Conservation (phyloP, 768 basidiomycete species). For the Naganishia vaughanmartiniae region DNA sequence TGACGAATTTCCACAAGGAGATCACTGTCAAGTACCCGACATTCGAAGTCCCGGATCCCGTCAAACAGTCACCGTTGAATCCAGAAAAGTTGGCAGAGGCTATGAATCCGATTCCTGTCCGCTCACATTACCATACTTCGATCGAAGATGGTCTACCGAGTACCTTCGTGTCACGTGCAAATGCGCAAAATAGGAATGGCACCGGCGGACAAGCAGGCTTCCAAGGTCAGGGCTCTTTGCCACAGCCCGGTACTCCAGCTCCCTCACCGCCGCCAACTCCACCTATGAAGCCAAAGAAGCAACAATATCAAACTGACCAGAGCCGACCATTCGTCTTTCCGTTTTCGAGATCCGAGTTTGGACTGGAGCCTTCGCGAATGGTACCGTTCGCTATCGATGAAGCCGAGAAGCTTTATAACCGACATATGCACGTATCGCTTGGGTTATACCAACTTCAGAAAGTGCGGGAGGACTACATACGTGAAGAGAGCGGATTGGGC, state of each 20-base stretch:
- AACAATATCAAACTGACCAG: conserved; percentile 97
- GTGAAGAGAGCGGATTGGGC: conserved; percentile 85
- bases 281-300: conserved; percentile 86
- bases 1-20: conserved; percentile 83
- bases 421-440: conserved; percentile 84
- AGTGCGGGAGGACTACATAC: conserved; percentile 91
- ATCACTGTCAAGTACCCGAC: conserved; percentile 95
- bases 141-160: conserved; percentile 32
- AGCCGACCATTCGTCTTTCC: conserved; percentile 90
- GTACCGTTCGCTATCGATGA: conserved; percentile 96
- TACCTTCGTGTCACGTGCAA: conserved; percentile 24
- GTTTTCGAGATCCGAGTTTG: conserved; percentile 64
- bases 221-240: conserved; percentile 24
- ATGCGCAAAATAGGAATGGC: background rate
- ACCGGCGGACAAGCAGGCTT: conserved; percentile 2
- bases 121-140: conserved; percentile 83
- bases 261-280: conserved; percentile 68
- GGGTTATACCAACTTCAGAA: conserved; percentile 92
- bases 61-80: conserved; percentile 30
- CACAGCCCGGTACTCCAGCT: conserved; percentile 74
- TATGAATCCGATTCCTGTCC: conserved; percentile 85
- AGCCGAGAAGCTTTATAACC: conserved; percentile 82
- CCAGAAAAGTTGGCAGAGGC: conserved; percentile 75
- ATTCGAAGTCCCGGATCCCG: conserved; percentile 64
- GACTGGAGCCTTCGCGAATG: conserved; percentile 59